Percentiles rank a stretch among this genome's conserved stretches.
Evolutionary conservation across 164 flowering plant genomes (phyloP).

Genomic region (Tetracentron sinense): DNA sequence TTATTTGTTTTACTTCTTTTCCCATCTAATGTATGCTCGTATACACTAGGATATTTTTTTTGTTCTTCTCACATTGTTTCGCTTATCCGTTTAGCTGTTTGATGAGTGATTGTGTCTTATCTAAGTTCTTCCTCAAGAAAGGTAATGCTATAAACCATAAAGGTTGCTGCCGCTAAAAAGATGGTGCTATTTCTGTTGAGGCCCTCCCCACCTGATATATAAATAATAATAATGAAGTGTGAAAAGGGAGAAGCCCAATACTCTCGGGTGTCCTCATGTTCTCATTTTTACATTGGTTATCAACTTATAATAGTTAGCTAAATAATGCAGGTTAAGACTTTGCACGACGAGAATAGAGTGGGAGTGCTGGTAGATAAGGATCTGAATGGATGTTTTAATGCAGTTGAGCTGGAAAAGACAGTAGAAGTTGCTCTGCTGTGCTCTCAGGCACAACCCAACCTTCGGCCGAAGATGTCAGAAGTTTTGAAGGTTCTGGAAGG

Average conservation of each 20-base stretch:
- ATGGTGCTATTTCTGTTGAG: too few species aligned
- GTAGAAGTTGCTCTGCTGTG: constrained; percentile 68
- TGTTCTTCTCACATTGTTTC: too few species aligned
- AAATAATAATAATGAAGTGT: too few species aligned
- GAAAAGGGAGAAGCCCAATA: not conserved
- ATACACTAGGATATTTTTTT: too few species aligned
- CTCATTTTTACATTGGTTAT: not conserved
- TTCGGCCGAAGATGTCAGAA: constrained; percentile 86
- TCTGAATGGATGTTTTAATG: constrained; percentile 55
- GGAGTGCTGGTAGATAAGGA: constrained; percentile 71
- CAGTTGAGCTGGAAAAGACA: constrained; percentile 49
- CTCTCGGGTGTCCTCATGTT: not conserved
- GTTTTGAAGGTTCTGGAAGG: constrained; percentile 66
- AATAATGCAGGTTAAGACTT: constrained; percentile 58
- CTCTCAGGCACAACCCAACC: constrained; percentile 65
- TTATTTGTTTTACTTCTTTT: too few species aligned
- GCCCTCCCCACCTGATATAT: too few species aligned
- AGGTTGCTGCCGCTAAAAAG: too few species aligned
- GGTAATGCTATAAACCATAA: too few species aligned
- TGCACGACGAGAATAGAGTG: constrained; percentile 62
- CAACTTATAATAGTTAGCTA: not conserved
- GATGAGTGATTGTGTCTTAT: too few species aligned
- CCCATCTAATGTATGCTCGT: too few species aligned
- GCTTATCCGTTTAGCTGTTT: too few species aligned
- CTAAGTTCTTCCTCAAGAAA: too few species aligned